Percentiles rank a stretch among this genome's conserved stretches.
These are phyloP conservation scores for Aspergillus hiratsukae DNA, from an alignment of 2,329 filamentous ascomycete species.

Conservation along the genomic window DNA sequence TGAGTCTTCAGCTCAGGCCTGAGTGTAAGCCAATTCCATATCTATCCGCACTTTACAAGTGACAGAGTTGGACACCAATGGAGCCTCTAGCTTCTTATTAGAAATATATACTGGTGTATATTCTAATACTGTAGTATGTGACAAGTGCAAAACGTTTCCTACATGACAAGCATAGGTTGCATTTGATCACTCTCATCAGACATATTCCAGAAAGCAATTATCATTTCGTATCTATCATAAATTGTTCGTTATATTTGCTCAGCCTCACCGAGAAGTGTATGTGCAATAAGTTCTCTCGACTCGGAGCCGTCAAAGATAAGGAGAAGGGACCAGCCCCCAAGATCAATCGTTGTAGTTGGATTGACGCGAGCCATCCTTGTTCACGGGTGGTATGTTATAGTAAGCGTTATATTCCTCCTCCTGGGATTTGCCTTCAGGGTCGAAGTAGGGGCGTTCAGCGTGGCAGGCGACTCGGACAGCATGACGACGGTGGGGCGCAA, in stretches of 20 bases:
- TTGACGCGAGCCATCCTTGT: conserved; percentile 53
- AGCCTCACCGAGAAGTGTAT: background rate
- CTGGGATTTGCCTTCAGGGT: conserved; percentile 46
- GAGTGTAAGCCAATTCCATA: background rate
- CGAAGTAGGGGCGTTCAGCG: conserved; percentile 45
- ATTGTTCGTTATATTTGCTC: background rate
- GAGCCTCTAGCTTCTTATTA: background rate
- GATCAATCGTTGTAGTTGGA: conserved; percentile 55
- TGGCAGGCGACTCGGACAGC: conserved; percentile 48
- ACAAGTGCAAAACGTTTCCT: background rate
- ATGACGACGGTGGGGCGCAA: conserved; percentile 53
- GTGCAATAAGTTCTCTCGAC: background rate
- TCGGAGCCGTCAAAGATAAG: background rate
- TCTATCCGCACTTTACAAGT: background rate
- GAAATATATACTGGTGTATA: background rate
- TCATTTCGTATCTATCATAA: background rate
- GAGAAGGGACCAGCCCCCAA: background rate
- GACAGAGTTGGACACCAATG: background rate
- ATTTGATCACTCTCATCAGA: background rate
- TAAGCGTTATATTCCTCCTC: conserved; percentile 49
- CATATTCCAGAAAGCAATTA: background rate
- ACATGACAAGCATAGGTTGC: background rate
- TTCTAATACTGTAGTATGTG: background rate
- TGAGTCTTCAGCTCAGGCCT: background rate
- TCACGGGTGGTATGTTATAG: conserved; percentile 48